Evolutionary conservation across 805 yeast species (phyloP).

Genomic region (Spencermartinsiella europaea): DNA sequence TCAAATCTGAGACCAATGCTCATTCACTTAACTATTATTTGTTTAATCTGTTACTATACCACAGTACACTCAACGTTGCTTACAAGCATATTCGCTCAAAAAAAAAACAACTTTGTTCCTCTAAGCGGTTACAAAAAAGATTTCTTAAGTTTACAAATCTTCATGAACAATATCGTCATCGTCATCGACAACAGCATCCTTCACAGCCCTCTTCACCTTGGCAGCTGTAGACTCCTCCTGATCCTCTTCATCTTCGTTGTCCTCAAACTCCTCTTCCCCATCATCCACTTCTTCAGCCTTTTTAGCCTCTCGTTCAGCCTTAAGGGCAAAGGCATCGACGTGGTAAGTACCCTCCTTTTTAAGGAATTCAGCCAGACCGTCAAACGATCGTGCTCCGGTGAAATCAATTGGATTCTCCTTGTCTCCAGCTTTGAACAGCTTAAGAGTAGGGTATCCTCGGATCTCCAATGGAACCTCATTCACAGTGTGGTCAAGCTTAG

Average conservation of each 20-base stretch:
- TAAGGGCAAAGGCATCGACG: slow-evolving; percentile 49
- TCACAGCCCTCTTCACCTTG: slow-evolving; percentile 18
- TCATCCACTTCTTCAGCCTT: slow-evolving; percentile 31
- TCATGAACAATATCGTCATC: slow-evolving; percentile 10
- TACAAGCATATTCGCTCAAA: too few relatives aligned
- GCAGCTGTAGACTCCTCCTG: slow-evolving; percentile 20
- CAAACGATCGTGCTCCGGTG: slow-evolving; percentile 69
- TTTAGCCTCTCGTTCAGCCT: slow-evolving; percentile 19
- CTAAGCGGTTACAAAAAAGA: too few relatives aligned
- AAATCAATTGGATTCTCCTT: slow-evolving; percentile 60
- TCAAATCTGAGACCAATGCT: too few relatives aligned
- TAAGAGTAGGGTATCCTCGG: slow-evolving; percentile 87
- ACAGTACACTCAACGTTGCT: too few relatives aligned
- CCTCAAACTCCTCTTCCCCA: slow-evolving; percentile 30
- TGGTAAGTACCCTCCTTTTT: slow-evolving; percentile 59
- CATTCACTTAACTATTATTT: too few relatives aligned
- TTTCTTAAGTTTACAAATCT: slow-evolving; percentile 6
- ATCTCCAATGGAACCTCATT: slow-evolving; percentile 84
- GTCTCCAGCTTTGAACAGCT: slow-evolving; percentile 84
- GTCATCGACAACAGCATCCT: slow-evolving; percentile 23
- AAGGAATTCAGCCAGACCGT: slow-evolving; percentile 64
- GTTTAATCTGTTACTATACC: too few relatives aligned
- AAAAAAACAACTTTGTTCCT: too few relatives aligned
- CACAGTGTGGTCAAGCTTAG: slow-evolving; percentile 82
- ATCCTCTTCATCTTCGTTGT: slow-evolving; percentile 10